Evolutionary conservation across 2,329 filamentous ascomycete species (phyloP).

Genomic region (Didymella pomorum): DNA sequence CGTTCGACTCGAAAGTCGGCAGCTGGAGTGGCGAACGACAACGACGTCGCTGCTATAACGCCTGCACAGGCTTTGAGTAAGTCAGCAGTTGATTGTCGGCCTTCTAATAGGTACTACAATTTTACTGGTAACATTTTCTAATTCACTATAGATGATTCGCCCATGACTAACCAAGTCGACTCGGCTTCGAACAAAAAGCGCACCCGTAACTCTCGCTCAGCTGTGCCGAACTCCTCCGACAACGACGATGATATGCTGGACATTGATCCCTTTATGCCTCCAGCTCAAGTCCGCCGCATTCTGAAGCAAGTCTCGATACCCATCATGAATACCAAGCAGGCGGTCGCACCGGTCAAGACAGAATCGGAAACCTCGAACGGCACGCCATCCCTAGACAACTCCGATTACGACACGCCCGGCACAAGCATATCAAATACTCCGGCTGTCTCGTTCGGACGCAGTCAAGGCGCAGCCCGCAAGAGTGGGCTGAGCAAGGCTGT

Average conservation of each 20-base stretch:
- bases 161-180: slow-evolving; percentile 6
- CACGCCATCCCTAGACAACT: slow-evolving; percentile 49
- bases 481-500: slow-evolving; percentile 32
- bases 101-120: neutral
- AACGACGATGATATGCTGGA: slow-evolving; percentile 35
- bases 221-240: slow-evolving; percentile 47
- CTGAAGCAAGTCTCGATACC: slow-evolving; percentile 48
- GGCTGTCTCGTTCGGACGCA: slow-evolving; percentile 48
- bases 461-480: slow-evolving; percentile 36
- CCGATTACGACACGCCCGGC: slow-evolving; percentile 67
- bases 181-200: slow-evolving; percentile 21
- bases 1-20: slow-evolving; percentile 39
- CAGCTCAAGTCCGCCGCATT: slow-evolving; percentile 30
- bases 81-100: neutral
- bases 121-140: neutral
- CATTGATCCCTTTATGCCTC: slow-evolving; percentile 12
- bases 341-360: slow-evolving; percentile 13
- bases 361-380: slow-evolving; percentile 39
- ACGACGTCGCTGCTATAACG: slow-evolving; percentile 10
- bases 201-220: slow-evolving; percentile 35
- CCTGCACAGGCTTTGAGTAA: slow-evolving; percentile 5
- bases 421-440: slow-evolving; percentile 68
- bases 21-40: slow-evolving; percentile 20
- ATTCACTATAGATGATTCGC: slow-evolving; percentile 10
- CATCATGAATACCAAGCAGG: slow-evolving; percentile 26